A percentile compares a stretch with the other conserved stretches of the same genome.
phyloP scores from a whole-genome alignment of 768 basidiomycete genomes.

The Boletus reticuloceps region DNA sequence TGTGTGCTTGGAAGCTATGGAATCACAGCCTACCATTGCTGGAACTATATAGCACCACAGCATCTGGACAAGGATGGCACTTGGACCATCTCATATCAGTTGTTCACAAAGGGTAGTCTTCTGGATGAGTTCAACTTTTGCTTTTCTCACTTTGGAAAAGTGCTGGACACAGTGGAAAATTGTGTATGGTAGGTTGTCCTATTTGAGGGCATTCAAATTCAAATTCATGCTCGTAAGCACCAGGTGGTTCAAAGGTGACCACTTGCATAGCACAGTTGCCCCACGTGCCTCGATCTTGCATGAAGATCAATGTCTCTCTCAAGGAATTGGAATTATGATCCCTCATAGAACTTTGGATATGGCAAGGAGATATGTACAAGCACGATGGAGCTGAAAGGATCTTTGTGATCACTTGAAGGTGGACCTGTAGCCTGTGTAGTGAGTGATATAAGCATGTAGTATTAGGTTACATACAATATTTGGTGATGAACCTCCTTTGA shows the following conservation, averaged over 20 bases:
- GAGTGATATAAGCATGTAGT: no score
- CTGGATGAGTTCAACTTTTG: conserved; percentile 5
- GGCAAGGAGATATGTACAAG: conserved; percentile 9
- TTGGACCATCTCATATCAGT: conserved; percentile 7
- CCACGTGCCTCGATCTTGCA: neutral
- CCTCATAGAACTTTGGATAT: neutral
- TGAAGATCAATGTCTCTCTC: neutral
- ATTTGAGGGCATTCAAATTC: no score
- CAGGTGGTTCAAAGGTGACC: conserved; percentile 14
- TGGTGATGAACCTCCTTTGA: no score
- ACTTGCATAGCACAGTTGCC: conserved; percentile 10
- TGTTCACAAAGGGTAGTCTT: neutral
- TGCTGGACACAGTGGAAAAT: neutral
- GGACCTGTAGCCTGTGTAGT: neutral
- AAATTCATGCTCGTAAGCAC: no score
- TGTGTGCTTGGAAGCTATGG: neutral
- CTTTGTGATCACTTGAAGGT: conserved; percentile 2
- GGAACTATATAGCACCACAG: conserved; percentile 5
- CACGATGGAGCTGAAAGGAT: neutral
- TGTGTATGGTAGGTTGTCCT: neutral
- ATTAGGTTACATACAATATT: no score
- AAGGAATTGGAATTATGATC: conserved; percentile 6
- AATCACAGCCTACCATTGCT: conserved; percentile 5
- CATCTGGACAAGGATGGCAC: no score
- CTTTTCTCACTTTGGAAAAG: neutral